Percentiles rank a stretch among this genome's conserved stretches.
Evolutionary conservation across 1,139 yeast species (phyloP).

Genomic region (Scheffersomyces segobiensis): DNA sequence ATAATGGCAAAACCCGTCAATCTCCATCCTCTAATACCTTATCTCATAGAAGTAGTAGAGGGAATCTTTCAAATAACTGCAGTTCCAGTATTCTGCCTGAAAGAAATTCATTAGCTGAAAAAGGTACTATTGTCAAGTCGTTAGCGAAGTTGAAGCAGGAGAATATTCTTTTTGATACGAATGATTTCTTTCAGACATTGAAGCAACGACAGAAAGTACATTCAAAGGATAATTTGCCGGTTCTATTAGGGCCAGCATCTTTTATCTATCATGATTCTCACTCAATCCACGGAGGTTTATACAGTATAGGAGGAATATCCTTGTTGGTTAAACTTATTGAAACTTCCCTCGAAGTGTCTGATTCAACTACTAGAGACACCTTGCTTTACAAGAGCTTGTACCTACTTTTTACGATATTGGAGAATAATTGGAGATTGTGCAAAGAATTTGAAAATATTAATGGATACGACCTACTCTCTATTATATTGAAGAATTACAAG

Average conservation of each 20-base stretch:
- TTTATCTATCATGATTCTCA: slow-evolving; percentile 23
- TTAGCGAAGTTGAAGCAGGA: slow-evolving; percentile 24
- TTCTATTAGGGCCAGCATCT: slow-evolving; percentile 1
- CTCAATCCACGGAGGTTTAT: slow-evolving; percentile 34
- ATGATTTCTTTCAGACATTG: slow-evolving; percentile 15
- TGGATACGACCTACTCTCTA: slow-evolving; percentile 40
- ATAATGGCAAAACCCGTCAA: neutral
- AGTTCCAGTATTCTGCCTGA: neutral
- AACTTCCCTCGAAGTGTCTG: slow-evolving; percentile 17
- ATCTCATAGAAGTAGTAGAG: neutral
- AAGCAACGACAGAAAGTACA: slow-evolving; percentile 1
- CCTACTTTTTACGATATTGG: slow-evolving; percentile 28
- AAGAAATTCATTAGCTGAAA: slow-evolving; percentile 13
- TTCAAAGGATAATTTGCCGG: neutral
- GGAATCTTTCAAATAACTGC: neutral
- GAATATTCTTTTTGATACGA: slow-evolving; percentile 34
- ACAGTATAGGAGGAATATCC: slow-evolving; percentile 39
- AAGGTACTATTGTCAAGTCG: slow-evolving; percentile 19
- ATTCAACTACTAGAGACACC: slow-evolving; percentile 17
- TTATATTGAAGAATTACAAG: slow-evolving; percentile 32
- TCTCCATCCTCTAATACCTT: neutral
- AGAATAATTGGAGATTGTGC: slow-evolving; percentile 37
- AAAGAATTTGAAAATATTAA: slow-evolving; percentile 46
- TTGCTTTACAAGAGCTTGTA: slow-evolving; percentile 23
- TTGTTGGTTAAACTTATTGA: slow-evolving; percentile 35